Evolutionary conservation across 2,329 filamentous ascomycete genomes (phyloP), one percentile per base, ranked within the genome.

Genomic region (Aspergillus amoenus): DNA sequence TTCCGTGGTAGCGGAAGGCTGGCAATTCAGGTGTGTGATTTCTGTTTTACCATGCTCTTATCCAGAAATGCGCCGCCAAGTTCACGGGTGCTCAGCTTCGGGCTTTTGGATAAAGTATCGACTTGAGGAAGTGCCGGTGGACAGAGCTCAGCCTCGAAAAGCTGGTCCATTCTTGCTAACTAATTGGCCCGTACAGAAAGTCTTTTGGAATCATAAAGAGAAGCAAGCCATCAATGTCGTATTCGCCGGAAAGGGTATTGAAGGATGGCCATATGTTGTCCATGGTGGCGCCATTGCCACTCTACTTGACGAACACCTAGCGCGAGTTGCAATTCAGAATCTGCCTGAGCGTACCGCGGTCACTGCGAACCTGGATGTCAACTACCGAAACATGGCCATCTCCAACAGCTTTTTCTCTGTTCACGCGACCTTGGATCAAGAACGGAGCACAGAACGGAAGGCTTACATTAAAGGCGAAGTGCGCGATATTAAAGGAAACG

Each of bases 281-380:
- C 89, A 93, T 74, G 89, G 89, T 55, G 89, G 89, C 13, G 79
- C 82, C 6, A 79, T 89, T 48, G 87, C 86, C 7, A 91, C 86
- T 0, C 71, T 90, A 3, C 73, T 92, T 39, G 84, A 90, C 70
- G 89, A 92, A 76, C 83, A 81, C 51, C 78, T 90, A 60, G 85
- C 85, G n/a, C 79, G 87, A 43, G 86, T 84, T 59, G 84, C 84
- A 11, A 75, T 85, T 55, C 69, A 73, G 45, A 68, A 71, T 32
- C 78, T 85, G 60, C 77, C 78, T 2, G 74, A 71, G 8, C 73
- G 76, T 44, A 81, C 80, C 34, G 81, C 83, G 65, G 74, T 87
- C 63, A 82, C 85, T 66, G 78, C 86, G 42, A 81, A 79, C 51
- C 71, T 88, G 34, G 77, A 83, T 58, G 68, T 92, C 48, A 79